Percentiles rank a stretch among this genome's conserved stretches.
These are phyloP conservation scores for Colletotrichum cereale DNA, from an alignment of 2,329 filamentous ascomycete genomes.

Conservation along the genomic window DNA sequence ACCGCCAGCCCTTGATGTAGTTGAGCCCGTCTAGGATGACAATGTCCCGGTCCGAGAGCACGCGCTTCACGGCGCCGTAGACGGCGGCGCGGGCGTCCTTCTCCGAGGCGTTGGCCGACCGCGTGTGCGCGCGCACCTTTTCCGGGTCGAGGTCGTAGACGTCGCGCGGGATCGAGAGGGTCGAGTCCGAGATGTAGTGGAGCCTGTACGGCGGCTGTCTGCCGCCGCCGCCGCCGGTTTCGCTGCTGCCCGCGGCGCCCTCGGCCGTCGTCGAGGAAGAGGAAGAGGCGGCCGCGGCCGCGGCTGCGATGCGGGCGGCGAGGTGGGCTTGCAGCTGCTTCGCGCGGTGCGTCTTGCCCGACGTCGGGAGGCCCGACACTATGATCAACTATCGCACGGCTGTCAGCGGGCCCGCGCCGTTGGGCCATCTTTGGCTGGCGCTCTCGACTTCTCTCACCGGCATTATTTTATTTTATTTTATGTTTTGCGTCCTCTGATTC, in stretches of 20 bases:
- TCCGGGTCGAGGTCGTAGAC: constrained; percentile 76
- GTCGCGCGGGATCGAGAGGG: constrained; percentile 74
- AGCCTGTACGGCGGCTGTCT: constrained; percentile 66
- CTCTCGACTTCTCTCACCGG: constrained; percentile 24
- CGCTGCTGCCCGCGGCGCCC: neutral
- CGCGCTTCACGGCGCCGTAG: constrained; percentile 83
- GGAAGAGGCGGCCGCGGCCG: constrained; percentile 47
- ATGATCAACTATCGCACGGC: constrained; percentile 72
- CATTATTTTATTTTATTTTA: too few species aligned
- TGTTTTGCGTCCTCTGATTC: neutral
- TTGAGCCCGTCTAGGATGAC: constrained; percentile 85
- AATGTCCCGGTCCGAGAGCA: constrained; percentile 78
- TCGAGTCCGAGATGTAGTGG: constrained; percentile 80
- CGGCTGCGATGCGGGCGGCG: constrained; percentile 63
- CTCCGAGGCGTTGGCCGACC: constrained; percentile 80
- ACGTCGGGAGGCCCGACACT: constrained; percentile 75
- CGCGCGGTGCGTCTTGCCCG: constrained; percentile 76
- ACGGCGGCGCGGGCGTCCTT: constrained; percentile 84
- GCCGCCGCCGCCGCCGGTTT: neutral
- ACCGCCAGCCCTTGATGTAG: constrained; percentile 92
- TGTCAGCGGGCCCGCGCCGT: neutral
- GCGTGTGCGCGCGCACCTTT: constrained; percentile 67
- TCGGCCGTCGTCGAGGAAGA: constrained; percentile 29
- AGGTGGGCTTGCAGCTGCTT: constrained; percentile 76
- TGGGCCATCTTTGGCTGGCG: neutral